These are phyloP conservation scores for Colletotrichum noveboracense DNA, from an alignment of 2,329 filamentous ascomycete species.

Conservation along the genomic window DNA sequence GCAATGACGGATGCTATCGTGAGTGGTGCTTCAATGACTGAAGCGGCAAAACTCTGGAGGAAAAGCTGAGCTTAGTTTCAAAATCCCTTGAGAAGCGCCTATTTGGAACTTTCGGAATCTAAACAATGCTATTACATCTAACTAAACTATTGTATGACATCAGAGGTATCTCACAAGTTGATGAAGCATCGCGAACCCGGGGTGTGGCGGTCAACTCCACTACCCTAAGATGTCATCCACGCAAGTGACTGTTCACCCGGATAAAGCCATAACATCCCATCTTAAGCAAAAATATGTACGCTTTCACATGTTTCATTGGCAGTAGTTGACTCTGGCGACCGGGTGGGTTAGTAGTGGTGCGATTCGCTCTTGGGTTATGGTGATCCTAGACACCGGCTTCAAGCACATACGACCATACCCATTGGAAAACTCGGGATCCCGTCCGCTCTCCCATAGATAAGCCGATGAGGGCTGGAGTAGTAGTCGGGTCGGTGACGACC, in stretches of 20 bases:
- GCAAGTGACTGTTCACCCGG: no score
- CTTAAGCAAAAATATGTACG: no score
- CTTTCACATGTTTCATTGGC: no score
- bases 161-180: neutral
- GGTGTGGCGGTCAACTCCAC: no score
- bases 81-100: neutral
- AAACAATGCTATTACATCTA: neutral
- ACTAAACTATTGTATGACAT: neutral
- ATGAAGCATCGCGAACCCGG: neutral
- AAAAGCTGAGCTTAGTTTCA: neutral
- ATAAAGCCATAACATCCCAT: no score
- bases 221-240: no score
- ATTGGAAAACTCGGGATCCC: no score
- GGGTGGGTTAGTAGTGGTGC: no score
- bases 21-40: neutral
- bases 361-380: no score
- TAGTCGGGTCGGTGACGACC: neutral
- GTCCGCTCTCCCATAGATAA: no score
- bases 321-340: no score
- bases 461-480: neutral
- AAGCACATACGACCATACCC: no score
- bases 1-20: neutral
- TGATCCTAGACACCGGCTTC: rapidly evolving
- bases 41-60: neutral
- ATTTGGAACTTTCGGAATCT: neutral